Evolutionary conservation across 176 grass and related monocot genomes (phyloP).

Genomic region (Panicum miliaceum): DNA sequence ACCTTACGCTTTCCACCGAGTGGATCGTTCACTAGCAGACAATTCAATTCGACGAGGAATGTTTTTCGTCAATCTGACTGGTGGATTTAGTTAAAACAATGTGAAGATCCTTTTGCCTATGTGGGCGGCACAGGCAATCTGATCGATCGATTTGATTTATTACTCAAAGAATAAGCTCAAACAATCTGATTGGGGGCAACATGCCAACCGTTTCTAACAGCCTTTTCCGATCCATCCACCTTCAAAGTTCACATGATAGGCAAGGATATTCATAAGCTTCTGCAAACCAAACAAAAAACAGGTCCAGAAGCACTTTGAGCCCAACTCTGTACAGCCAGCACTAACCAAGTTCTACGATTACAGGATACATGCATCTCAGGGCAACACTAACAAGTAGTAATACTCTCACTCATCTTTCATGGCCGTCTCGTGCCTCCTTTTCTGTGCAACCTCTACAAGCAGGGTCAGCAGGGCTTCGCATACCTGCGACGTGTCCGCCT

Average conservation of each 20-base stretch:
- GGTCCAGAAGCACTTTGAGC: conserved; percentile 23
- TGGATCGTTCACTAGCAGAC: too few relatives aligned
- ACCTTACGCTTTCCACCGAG: too few relatives aligned
- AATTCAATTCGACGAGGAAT: too few relatives aligned
- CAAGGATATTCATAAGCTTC: conserved; percentile 28
- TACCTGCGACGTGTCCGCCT: conserved; percentile 78
- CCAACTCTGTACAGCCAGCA: conserved; percentile 36
- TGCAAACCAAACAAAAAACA: conserved; percentile 28
- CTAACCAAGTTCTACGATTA: background rate
- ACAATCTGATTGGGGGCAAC: too few relatives aligned
- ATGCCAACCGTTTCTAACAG: too few relatives aligned
- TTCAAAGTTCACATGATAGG: background rate
- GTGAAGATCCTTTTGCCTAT: too few relatives aligned
- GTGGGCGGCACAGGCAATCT: too few relatives aligned
- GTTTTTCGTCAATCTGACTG: too few relatives aligned
- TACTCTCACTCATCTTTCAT: conserved; percentile 81
- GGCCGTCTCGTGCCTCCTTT: conserved; percentile 68
- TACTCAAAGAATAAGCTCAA: too few relatives aligned
- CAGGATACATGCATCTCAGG: conserved; percentile 15
- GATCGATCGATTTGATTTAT: too few relatives aligned
- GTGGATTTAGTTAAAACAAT: too few relatives aligned
- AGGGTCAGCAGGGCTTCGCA: conserved; percentile 86
- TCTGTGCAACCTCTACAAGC: conserved; percentile 79
- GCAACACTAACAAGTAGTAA: background rate
- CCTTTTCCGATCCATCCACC: too few relatives aligned